These are phyloP conservation scores for Xylariales sp. DNA, from an alignment of 2,329 filamentous ascomycete species.

Conservation along the genomic window DNA sequence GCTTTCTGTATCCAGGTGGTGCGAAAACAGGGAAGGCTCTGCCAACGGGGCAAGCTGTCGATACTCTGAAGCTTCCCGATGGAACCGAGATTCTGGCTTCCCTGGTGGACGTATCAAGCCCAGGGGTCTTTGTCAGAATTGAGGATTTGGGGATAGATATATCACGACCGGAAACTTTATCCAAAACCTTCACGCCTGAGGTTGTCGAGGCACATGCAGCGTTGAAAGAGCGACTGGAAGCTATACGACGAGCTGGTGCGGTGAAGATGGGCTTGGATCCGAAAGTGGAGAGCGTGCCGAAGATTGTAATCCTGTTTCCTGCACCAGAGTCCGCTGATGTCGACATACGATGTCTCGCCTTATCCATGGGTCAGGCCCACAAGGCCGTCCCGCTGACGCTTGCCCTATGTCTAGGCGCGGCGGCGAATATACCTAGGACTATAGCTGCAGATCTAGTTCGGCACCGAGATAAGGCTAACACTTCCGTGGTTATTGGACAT, in stretches of 20 bases:
- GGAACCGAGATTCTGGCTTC: constrained; percentile 27
- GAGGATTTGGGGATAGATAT: constrained; percentile 24
- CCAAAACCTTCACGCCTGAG: constrained; percentile 17
- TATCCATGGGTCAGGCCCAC: constrained; percentile 42
- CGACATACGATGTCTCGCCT: constrained; percentile 40
- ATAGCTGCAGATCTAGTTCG: constrained; percentile 31
- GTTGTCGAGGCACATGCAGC: constrained; percentile 26
- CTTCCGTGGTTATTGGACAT: constrained; percentile 38
- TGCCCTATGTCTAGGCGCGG: constrained; percentile 35
- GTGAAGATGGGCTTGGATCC: constrained; percentile 35
- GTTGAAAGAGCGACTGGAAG: constrained; percentile 29
- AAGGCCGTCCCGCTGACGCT: constrained; percentile 38
- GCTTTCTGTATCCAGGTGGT: constrained; percentile 35
- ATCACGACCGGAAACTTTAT: constrained; percentile 5
- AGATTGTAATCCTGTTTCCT: constrained; percentile 39
- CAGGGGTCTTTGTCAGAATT: constrained; percentile 34
- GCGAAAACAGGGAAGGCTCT: constrained; percentile 35
- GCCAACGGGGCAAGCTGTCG: constrained; percentile 33
- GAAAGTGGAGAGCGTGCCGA: constrained; percentile 34
- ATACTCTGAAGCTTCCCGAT: constrained; percentile 25
- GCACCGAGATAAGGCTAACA: constrained; percentile 8
- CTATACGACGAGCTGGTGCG: constrained; percentile 32
- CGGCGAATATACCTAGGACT: constrained; percentile 35
- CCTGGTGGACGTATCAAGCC: constrained; percentile 37
- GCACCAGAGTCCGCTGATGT: constrained; percentile 17